Evolutionary conservation across 371 early-diverging fungal genomes (phyloP), one percentile per base, ranked within the genome.

Genomic region (Mucor irregularis): DNA sequence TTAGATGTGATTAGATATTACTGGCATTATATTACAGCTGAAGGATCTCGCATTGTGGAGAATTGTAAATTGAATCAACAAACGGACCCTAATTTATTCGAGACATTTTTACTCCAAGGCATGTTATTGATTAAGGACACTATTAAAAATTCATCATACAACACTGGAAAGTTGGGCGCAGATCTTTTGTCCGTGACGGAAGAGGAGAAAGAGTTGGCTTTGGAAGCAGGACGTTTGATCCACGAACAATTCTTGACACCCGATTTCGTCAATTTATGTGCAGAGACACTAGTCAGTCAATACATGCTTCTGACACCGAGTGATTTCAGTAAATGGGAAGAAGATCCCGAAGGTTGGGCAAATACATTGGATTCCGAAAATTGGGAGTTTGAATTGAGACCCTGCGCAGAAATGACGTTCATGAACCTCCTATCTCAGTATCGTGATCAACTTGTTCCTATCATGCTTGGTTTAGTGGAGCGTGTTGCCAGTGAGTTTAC

Each of bases 301-400:
- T 94, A 92, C 51, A 76, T 96, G 73, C 69, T 85, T 8, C 65
- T 93, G 26, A 80, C 80, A 17, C 74, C 80, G 0, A 76, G 69
- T 9, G 95, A 95, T 64, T 66, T 94, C 53, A 78, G 71, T 24
- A 71, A 71, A 62, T 95, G 95, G 96, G 87, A 90, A 44, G 85
- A 89, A 2, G 91, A 90, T 60, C 93, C 96, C 5, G 96, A 97
- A 71, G 84, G 79, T 3, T 97, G 91, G 88, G 70, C 90, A 9
- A 75, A 81, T 37, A 86, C 87, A 13, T 85, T 91, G 17, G 93
- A 91, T 52, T 80, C 90, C 9, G 94, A 95, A 60, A 87, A 90
- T 38, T 95, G 93, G 91, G 90, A 87, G 58, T 94, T 83, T 68
- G 89, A 89, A 53, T 60, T 93, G 43, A 66, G 95, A 53, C 80